Evolutionary conservation across 805 yeast species (phyloP).

Genomic region (Tetrapisispora nanseiensis): DNA sequence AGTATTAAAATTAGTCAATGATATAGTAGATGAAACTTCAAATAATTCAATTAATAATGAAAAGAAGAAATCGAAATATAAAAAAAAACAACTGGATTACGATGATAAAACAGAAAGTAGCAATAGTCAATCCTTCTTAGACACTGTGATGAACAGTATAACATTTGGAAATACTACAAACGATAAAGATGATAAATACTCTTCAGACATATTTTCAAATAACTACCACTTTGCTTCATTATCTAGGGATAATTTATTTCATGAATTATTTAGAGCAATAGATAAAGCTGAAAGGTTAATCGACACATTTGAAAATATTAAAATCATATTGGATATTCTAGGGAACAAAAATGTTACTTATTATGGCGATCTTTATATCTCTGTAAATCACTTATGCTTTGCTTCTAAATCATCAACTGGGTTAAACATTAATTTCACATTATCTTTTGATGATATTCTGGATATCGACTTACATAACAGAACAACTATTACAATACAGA

Average conservation of each 20-base stretch:
- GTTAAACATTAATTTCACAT: constrained; percentile 78
- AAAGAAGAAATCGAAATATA: neutral
- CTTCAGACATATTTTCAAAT: neutral
- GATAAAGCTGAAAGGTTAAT: constrained; percentile 63
- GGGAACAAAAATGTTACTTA: constrained; percentile 72
- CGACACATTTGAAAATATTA: constrained; percentile 35
- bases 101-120: neutral
- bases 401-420: constrained; percentile 58
- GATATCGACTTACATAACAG: neutral
- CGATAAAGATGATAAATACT: constrained; percentile 9
- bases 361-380: constrained; percentile 80
- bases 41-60: neutral
- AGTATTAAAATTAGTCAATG: constrained; percentile 16
- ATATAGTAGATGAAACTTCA: constrained; percentile 7
- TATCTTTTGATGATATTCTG: constrained; percentile 60
- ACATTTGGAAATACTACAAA: constrained; percentile 7
- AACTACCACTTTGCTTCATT: constrained; percentile 43
- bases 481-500: neutral
- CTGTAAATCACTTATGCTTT: constrained; percentile 73
- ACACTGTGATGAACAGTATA: constrained; percentile 16
- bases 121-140: constrained; percentile 12
- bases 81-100: neutral
- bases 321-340: constrained; percentile 34
- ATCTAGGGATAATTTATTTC: constrained; percentile 63
- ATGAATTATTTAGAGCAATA: constrained; percentile 56